Evolutionary conservation across 176 grass and related monocot genomes (phyloP), one percentile per base, ranked within the genome.

Genomic region (Carex scoparia): DNA sequence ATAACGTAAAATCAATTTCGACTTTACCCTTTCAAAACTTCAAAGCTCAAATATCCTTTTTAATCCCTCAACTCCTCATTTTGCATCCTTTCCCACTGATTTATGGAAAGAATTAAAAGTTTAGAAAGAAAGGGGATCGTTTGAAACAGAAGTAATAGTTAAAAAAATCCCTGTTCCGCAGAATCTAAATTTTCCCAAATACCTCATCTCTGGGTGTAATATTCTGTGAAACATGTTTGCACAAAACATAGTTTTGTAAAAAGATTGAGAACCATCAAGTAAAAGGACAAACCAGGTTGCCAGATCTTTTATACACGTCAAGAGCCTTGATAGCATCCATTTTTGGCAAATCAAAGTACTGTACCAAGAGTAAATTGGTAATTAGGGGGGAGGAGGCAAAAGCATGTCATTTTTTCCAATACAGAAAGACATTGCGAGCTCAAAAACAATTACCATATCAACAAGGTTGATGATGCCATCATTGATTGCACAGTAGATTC

Each of bases 271-370:
- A 54, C 12, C 54, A 18, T 51, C 15, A 11, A 65, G 30, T 23
- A 10, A 62, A 79, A 5, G 67, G 44, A 46, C 68, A 5, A 73
- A 97, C 95, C 88, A 91, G 88, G 15, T 86, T 84, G 13, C 92
- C 92, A 60, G 92, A 85, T 84, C 89, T 94, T 81, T 86, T 94
- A 49, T 97, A 97, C 61, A 93, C 90, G 31, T 91, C 89, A 4
- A 89, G 74, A 7, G 89, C 91, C 91, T 94, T 94, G 79, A 91
- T 90, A 64, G 95, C 92, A 82, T 97, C 95, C 32, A 93, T 72
- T 71, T 90, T 97, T 80, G 86, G 84, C 95, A 94, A 94, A 13
- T 93, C 91, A 79, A 97, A 97, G 73, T 91, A 94, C 95, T 97
- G 73, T 77, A 85, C 13, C 5, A 86, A 42, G 7, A 5, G 32